phyloP scores from a whole-genome alignment of 1,284 basidiomycete species.

The Leucocoprinus gongylophorus region DNA sequence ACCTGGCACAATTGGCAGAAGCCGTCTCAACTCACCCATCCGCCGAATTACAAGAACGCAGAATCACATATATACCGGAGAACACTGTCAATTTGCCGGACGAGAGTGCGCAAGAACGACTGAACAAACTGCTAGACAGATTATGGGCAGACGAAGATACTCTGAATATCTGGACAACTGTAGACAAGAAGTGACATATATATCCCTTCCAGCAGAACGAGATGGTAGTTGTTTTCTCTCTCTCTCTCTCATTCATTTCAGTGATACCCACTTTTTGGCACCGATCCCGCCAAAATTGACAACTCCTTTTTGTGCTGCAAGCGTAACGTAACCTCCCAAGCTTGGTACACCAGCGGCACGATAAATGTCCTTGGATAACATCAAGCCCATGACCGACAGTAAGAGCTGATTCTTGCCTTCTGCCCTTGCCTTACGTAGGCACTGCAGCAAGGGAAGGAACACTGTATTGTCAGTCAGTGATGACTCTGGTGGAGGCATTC shows the following conservation, averaged over 20 bases:
- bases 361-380: constrained; percentile 22
- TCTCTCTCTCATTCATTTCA: background rate
- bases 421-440: background rate
- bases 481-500: background rate
- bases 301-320: constrained; percentile 26
- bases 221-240: background rate
- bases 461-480: background rate
- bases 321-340: constrained; percentile 27
- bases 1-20: constrained; percentile 39
- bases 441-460: constrained; percentile 6
- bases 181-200: constrained; percentile 21
- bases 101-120: constrained; percentile 33
- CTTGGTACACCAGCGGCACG: constrained; percentile 23
- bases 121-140: constrained; percentile 45
- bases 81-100: constrained; percentile 30
- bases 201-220: background rate
- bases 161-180: constrained; percentile 55
- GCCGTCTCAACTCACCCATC: constrained; percentile 30
- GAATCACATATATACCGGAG: constrained; percentile 50
- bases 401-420: constrained; percentile 5
- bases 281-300: constrained; percentile 29
- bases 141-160: constrained; percentile 61
- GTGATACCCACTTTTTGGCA: constrained; percentile 24
- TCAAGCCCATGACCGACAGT: constrained; percentile 20
- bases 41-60: constrained; percentile 44